Percentiles rank a stretch among this genome's conserved stretches.
phyloP scores from a whole-genome alignment of 2,329 filamentous ascomycete genomes.

The Pyrenophora seminiperda region DNA sequence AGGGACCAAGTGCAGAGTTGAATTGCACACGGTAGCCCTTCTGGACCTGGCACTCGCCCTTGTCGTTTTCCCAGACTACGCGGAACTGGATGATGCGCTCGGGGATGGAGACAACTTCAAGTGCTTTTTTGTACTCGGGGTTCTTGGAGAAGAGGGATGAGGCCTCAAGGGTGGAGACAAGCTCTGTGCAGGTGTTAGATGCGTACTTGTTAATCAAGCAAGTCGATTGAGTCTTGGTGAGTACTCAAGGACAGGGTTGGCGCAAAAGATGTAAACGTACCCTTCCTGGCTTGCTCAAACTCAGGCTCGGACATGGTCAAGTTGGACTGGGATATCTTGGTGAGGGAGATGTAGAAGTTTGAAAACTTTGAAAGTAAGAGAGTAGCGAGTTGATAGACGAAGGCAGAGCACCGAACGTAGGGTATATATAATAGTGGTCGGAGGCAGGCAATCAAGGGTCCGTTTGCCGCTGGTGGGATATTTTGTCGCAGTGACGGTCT shows the following conservation, averaged over 20 bases:
- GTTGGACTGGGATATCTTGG: conserved; percentile 12
- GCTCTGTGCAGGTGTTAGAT: conserved; percentile 64
- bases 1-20: conserved; percentile 95
- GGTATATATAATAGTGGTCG: conserved; percentile 40
- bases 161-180: conserved; percentile 91
- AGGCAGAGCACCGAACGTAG: conserved; percentile 16
- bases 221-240: background rate
- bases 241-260: background rate
- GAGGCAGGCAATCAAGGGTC: conserved; percentile 18
- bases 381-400: conserved; percentile 14
- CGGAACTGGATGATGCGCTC: conserved; percentile 98
- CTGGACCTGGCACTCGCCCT: conserved; percentile 87
- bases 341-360: conserved; percentile 7
- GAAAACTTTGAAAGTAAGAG: conserved; percentile 8
- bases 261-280: conserved; percentile 56
- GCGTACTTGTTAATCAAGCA: background rate
- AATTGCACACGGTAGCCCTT: conserved; percentile 96
- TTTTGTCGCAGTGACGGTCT: conserved; percentile 18
- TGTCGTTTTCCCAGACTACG: conserved; percentile 95
- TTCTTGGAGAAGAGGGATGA: conserved; percentile 90
- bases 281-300: conserved; percentile 98
- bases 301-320: conserved; percentile 86
- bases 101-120: conserved; percentile 84
- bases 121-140: conserved; percentile 91
- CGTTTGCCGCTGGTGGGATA: conserved; percentile 24